Base-by-base conservation (phyloP, 805 yeast genomes). In the Zygoascus biomembranicola region DNA sequence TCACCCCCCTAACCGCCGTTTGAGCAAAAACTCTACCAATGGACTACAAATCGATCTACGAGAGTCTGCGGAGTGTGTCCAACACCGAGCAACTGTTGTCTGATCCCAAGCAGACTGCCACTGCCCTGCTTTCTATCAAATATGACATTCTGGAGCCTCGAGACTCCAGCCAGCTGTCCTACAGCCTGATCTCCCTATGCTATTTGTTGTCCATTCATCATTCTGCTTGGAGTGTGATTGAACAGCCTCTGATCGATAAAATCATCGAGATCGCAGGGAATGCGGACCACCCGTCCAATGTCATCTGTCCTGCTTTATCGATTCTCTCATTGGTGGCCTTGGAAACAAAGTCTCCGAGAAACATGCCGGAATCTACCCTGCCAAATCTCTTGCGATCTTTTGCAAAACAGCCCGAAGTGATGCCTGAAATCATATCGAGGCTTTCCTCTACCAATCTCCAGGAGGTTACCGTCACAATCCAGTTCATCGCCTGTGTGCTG, bases 101-200 rank as follows among this genome's bases (percentile, higher is more conserved):
- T 10, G 63, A 60, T 50, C 55, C 57, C 18, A 57, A 58, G 42
- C 45, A 44, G 19, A 55, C 60, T 10, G 63, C 63, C 16, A 53
- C 56, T 14, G 60, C 60, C 9, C 53, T 60, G 35, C 49, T 60
- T 19, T 52, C 59, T 14, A 47, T 60, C n/a, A 60, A 60, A 47
- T 59, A 60, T 51, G 63, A 59, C 35, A 57, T 60, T 41, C 55
- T 57, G 16, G 61, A 60, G 42, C 53, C 55, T 20, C 37, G 50
- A 39, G 63, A 57, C n/a, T 19, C 50, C 8, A 28, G 48, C 3
- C 43, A 55, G 43, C 32, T 53, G 19, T 43, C 57, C 13, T 54
- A 55, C 43, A 50, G 55, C 42, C 48, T 60, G 42, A 52, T 52
- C 49, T 52, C 61, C 2, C 53, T 60, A 32, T 51, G 57, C 19